Evolutionary conservation across 2,329 filamentous ascomycete species (phyloP), one percentile per base, ranked within the genome.

Genomic region (Chalara sp.): DNA sequence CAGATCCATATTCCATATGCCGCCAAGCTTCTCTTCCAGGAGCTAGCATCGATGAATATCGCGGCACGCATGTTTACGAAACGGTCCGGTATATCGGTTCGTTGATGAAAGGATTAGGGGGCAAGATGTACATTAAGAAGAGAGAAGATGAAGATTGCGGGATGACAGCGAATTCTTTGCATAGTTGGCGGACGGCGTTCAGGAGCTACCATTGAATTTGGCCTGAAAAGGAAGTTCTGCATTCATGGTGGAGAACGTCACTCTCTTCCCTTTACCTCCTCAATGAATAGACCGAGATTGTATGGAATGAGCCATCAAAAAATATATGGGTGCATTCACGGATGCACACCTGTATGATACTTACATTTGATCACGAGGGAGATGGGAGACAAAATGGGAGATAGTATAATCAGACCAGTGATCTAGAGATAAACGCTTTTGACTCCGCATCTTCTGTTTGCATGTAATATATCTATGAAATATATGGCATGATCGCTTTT

Each of bases 1-100:
- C 93, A 99, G 70, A 87, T 99, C 51, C 89, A 97, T 68, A 95
- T 99, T 58, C 93, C 93, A 0, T 99, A 99, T 67, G 93, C 93
- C 2, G 93, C 93, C 54, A 99, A 99, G 75, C 78, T 99, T 46
- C 81, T 99, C 47, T 99, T 99, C 84, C 93, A 99, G 75, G 93
- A 99, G 74, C 75, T 99, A 60, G 89, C 91, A 66, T 86, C 90
- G 46, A 99, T 99, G 93, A 97, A 97, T 70, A 97, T 99, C 69
- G 92, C 93, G 8, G 86, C 92, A 32, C 85, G 93, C 68, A 92
- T 99, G 90, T 99, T 95, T 68, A 97, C 92, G 39, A 87, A 88
- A 67, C 76, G 87, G 53, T 89, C 86, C 12, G 87, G 86, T 49
- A 83, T 88, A 51, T 83, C 82, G 42, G 81, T 89, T 57, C 79